A percentile compares a stretch with the other conserved stretches of the same genome.
phyloP scores from a whole-genome alignment of 169 alveolate genomes.

The Eimeria falciformis region DNA sequence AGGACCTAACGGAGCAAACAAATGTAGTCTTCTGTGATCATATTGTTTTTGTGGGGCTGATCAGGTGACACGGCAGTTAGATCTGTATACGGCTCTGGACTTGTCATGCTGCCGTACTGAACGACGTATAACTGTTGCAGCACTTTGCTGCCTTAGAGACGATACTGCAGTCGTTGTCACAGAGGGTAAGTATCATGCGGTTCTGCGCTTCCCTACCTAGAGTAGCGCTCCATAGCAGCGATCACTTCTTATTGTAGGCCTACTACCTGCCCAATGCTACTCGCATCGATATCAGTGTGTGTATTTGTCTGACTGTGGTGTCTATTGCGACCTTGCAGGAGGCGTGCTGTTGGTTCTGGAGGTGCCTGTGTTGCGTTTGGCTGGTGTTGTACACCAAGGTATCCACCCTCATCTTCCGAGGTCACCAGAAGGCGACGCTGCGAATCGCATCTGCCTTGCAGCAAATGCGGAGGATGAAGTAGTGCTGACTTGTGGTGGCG shows the following conservation, averaged over 20 bases:
- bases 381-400: slow-evolving; percentile 6
- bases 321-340: slow-evolving; percentile 23
- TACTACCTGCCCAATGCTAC: too few relatives aligned
- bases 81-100: slow-evolving; percentile 9
- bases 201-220: too few relatives aligned
- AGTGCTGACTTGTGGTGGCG: slow-evolving; percentile 31
- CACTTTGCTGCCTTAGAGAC: slow-evolving; percentile 36
- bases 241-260: too few relatives aligned
- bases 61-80: slow-evolving; percentile 40
- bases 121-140: background rate
- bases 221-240: too few relatives aligned
- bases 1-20: too few relatives aligned
- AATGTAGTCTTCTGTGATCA: too few relatives aligned
- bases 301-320: background rate
- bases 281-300: background rate
- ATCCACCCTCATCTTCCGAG: slow-evolving; percentile 44
- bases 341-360: slow-evolving; percentile 58
- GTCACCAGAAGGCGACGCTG: background rate
- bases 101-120: background rate
- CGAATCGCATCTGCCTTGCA: background rate
- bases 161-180: slow-evolving; percentile 30
- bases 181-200: background rate
- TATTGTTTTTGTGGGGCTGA: background rate
- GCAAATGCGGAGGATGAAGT: slow-evolving; percentile 40
- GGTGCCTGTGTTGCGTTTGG: slow-evolving; percentile 11